phyloP scores from a whole-genome alignment of 2,329 filamentous ascomycete genomes.

The Fusarium continuum region DNA sequence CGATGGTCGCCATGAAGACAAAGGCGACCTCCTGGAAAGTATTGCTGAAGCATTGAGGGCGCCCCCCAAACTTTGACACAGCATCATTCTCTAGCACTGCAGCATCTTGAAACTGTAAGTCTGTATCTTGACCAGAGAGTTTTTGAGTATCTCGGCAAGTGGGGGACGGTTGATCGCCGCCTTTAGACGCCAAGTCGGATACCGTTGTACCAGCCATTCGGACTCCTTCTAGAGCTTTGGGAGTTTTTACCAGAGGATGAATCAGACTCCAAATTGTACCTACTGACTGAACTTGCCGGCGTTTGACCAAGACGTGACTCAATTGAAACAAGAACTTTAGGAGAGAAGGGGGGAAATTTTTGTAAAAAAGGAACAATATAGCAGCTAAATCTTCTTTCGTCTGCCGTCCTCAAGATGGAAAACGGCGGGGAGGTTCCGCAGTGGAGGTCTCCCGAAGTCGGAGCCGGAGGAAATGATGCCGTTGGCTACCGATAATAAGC shows the following conservation, averaged over 20 bases:
- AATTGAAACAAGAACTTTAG: too few relatives aligned
- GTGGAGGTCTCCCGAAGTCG: slow-evolving; percentile 3
- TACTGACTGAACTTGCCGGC: neutral
- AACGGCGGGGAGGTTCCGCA: neutral
- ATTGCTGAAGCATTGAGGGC: slow-evolving; percentile 69
- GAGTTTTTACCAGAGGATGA: neutral
- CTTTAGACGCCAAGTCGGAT: slow-evolving; percentile 2
- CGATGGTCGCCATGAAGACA: slow-evolving; percentile 72
- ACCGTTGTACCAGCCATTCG: slow-evolving; percentile 14
- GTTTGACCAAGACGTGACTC: too few relatives aligned
- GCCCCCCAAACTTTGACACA: slow-evolving; percentile 43
- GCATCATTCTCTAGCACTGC: neutral
- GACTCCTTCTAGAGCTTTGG: neutral
- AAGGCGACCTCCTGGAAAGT: slow-evolving; percentile 72
- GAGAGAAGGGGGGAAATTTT: too few relatives aligned
- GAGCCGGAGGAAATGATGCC: neutral
- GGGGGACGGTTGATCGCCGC: slow-evolving; percentile 13
- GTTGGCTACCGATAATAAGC: neutral
- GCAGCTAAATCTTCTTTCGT: neutral
- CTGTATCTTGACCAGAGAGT: neutral
- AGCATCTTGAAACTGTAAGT: slow-evolving; percentile 2
- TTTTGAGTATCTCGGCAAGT: slow-evolving; percentile 17
- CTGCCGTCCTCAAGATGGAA: neutral
- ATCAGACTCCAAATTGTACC: neutral
- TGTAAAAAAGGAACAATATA: neutral